These are phyloP conservation scores for Ceratocystis destructans DNA, from an alignment of 2,329 filamentous ascomycete species.

Conservation along the genomic window DNA sequence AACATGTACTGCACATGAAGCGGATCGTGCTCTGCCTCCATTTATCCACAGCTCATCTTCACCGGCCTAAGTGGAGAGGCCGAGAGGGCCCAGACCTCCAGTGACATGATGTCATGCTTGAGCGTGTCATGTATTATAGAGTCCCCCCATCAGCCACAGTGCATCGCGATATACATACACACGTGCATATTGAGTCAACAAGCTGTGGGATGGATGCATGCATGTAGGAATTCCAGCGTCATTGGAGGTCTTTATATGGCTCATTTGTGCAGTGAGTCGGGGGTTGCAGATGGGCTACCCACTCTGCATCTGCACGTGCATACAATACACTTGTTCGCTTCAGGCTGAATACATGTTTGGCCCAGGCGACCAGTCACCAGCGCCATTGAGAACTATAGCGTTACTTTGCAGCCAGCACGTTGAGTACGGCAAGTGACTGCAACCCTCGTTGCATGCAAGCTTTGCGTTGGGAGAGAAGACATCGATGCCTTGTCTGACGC, in stretches of 20 bases:
- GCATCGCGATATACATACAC: neutral
- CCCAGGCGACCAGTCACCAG: neutral
- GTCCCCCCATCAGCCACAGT: neutral
- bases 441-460: neutral
- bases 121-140: neutral
- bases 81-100: neutral
- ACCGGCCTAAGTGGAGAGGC: neutral
- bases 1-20: neutral
- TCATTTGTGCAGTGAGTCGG: neutral
- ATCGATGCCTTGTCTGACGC: neutral
- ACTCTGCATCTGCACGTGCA: slow-evolving; percentile 2
- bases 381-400: neutral
- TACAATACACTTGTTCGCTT: neutral
- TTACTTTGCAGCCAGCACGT: neutral
- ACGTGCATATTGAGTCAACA: neutral
- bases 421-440: neutral
- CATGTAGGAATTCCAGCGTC: neutral
- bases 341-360: neutral
- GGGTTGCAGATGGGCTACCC: neutral
- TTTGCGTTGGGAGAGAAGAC: neutral
- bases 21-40: neutral
- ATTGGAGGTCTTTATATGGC: neutral
- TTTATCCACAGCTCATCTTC: neutral
- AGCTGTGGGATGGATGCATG: neutral
- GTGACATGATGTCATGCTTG: neutral